Evolutionary conservation across 768 basidiomycete species (phyloP).

Genomic region (Nidularia pulvinata): DNA sequence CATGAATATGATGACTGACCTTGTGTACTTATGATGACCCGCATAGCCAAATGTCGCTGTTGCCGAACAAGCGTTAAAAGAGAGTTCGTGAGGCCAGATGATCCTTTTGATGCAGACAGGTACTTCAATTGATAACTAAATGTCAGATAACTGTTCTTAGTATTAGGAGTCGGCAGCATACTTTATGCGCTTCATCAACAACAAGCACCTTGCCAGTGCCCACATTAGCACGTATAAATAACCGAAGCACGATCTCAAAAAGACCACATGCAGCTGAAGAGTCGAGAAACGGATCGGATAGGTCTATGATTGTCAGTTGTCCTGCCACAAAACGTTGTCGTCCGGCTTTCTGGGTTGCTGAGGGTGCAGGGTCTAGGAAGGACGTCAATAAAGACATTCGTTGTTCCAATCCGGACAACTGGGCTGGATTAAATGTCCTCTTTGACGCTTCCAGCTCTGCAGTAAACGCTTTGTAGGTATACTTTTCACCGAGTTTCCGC

Average conservation of each 20-base stretch:
- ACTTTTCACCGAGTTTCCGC: slow-evolving; percentile 61
- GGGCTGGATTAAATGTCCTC: slow-evolving; percentile 53
- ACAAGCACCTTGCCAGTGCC: slow-evolving; percentile 68
- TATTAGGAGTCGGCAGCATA: slow-evolving; percentile 13
- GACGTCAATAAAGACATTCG: slow-evolving; percentile 60
- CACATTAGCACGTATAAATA: slow-evolving; percentile 63
- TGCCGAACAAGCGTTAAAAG: slow-evolving; percentile 62
- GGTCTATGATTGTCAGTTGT: slow-evolving; percentile 65
- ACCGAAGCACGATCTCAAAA: slow-evolving; percentile 67
- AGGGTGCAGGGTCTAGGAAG: slow-evolving; percentile 39
- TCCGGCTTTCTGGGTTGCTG: neutral
- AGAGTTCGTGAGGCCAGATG: slow-evolving; percentile 56
- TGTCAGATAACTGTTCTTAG: neutral
- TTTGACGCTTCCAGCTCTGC: slow-evolving; percentile 41
- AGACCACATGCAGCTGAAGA: slow-evolving; percentile 63
- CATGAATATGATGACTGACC: slow-evolving; percentile 23
- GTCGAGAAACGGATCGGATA: slow-evolving; percentile 77
- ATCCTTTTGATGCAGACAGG: slow-evolving; percentile 41
- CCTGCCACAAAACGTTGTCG: slow-evolving; percentile 48
- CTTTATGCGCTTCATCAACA: slow-evolving; percentile 80
- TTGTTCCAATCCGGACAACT: slow-evolving; percentile 58
- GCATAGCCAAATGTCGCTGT: slow-evolving; percentile 72
- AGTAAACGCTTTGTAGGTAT: slow-evolving; percentile 50
- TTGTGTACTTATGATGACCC: slow-evolving; percentile 76
- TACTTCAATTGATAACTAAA: slow-evolving; percentile 40